Conservation (phyloP, 1,284 basidiomycete species). For the Marasmius fiardii region DNA sequence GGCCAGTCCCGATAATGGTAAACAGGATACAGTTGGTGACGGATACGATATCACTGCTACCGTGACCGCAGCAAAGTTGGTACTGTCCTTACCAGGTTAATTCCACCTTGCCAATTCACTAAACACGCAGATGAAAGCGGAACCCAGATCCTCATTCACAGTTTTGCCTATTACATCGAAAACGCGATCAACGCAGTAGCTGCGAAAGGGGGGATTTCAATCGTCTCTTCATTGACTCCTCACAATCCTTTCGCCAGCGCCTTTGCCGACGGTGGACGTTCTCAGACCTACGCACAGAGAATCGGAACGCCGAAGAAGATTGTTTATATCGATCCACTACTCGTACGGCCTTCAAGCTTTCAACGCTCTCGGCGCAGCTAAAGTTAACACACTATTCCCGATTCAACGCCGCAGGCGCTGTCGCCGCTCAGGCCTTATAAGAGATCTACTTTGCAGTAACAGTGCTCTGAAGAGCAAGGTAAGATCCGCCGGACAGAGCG, state of each 20-base stretch:
- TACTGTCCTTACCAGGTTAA: background rate
- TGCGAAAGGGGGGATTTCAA: constrained; percentile 32
- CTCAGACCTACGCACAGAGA: constrained; percentile 30
- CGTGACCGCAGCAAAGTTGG: constrained; percentile 21
- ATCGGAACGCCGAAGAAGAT: constrained; percentile 25
- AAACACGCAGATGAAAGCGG: constrained; percentile 13
- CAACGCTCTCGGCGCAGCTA: constrained; percentile 25
- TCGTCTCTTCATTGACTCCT: constrained; percentile 32
- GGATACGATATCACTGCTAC: constrained; percentile 22
- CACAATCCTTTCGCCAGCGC: constrained; percentile 30
- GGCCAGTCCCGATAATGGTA: constrained; percentile 19
- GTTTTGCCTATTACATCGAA: constrained; percentile 22
- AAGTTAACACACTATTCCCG: constrained; percentile 28
- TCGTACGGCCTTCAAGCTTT: constrained; percentile 27
- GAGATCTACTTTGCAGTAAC: constrained; percentile 19
- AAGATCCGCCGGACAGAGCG: constrained; percentile 20
- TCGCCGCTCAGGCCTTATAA: constrained; percentile 27
- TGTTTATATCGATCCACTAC: constrained; percentile 32
- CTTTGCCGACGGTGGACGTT: constrained; percentile 23
- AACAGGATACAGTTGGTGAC: constrained; percentile 25
- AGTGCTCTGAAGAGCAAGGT: constrained; percentile 19
- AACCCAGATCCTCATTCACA: constrained; percentile 19
- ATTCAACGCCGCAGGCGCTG: constrained; percentile 28
- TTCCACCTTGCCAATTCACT: too few relatives aligned
- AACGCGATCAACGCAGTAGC: constrained; percentile 26